A percentile compares a stretch with the other conserved stretches of the same genome.
Evolutionary conservation across 1,284 basidiomycete genomes (phyloP).

Genomic region (Tremellales sp.): DNA sequence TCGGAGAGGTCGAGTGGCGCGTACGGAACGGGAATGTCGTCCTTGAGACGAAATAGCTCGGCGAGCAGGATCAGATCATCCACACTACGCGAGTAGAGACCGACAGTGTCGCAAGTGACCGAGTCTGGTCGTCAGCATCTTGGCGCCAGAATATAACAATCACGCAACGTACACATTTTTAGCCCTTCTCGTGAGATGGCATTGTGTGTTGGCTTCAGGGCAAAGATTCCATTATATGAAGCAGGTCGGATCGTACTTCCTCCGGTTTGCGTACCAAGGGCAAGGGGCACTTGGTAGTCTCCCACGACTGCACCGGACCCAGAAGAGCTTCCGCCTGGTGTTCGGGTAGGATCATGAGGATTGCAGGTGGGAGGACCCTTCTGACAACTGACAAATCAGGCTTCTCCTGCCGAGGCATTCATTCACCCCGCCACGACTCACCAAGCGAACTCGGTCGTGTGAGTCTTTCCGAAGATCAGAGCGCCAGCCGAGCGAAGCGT

Average conservation of each 20-base stretch:
- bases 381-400: conserved; percentile 12
- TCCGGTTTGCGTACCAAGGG: conserved; percentile 31
- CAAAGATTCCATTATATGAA: conserved; percentile 37
- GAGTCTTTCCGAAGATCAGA: conserved; percentile 40
- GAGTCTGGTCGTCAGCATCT: conserved; percentile 14
- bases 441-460: conserved; percentile 37
- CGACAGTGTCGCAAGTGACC: conserved; percentile 35
- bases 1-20: conserved; percentile 11
- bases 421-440: conserved; percentile 10
- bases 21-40: conserved; percentile 19
- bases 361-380: conserved; percentile 29
- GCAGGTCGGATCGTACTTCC: conserved; percentile 36
- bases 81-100: conserved; percentile 30
- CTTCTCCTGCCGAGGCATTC: background rate
- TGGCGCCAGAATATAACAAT: background rate
- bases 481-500: conserved; percentile 28
- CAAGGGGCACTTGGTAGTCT: conserved; percentile 31
- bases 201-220: conserved; percentile 39
- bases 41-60: conserved; percentile 24
- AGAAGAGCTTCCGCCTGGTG: conserved; percentile 35
- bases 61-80: conserved; percentile 31
- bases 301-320: conserved; percentile 39
- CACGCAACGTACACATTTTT: conserved; percentile 24
- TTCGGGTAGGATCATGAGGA: conserved; percentile 27
- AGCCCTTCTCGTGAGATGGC: conserved; percentile 37